These are phyloP conservation scores for Zygoascus hellenicus DNA, from an alignment of 1,139 yeast genomes.

Conservation along the genomic window DNA sequence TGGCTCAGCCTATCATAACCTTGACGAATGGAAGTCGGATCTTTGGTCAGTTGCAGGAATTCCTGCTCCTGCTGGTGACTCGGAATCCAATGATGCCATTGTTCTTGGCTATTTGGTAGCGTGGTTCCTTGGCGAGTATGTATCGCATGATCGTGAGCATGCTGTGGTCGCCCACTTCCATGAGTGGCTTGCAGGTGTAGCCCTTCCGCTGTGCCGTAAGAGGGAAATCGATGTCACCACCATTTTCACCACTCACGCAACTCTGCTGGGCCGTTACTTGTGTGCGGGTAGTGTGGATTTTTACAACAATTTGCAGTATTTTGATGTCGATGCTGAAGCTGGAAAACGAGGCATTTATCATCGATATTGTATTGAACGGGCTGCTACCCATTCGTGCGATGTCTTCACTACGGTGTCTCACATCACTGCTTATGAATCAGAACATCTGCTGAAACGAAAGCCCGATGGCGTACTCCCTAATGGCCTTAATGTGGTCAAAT, in stretches of 20 bases:
- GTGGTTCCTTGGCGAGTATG: constrained; percentile 94
- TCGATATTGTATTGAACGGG: constrained; percentile 92
- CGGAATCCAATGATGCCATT: constrained; percentile 87
- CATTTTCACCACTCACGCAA: constrained; percentile 95
- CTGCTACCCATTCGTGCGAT: constrained; percentile 94
- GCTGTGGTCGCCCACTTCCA: constrained; percentile 95
- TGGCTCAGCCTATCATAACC: constrained; percentile 59
- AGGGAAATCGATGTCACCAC: constrained; percentile 92
- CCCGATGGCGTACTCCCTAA: constrained; percentile 98
- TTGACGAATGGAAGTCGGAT: constrained; percentile 93
- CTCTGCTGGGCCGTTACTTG: constrained; percentile 85
- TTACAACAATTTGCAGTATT: constrained; percentile 81
- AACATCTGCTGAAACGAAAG: constrained; percentile 85
- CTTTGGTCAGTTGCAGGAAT: constrained; percentile 88
- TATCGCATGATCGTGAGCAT: constrained; percentile 69
- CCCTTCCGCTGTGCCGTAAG: constrained; percentile 85
- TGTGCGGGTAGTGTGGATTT: constrained; percentile 97
- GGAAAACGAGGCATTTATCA: constrained; percentile 97
- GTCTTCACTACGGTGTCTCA: constrained; percentile 97
- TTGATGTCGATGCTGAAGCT: constrained; percentile 96
- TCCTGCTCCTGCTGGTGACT: constrained; percentile 86
- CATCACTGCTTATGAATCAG: constrained; percentile 92
- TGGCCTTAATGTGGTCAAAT: constrained; percentile 91
- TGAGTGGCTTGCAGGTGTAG: constrained; percentile 98
- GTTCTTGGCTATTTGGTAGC: constrained; percentile 89